Conservation (phyloP, 768 basidiomycete species). For the Calocera cornea region DNA sequence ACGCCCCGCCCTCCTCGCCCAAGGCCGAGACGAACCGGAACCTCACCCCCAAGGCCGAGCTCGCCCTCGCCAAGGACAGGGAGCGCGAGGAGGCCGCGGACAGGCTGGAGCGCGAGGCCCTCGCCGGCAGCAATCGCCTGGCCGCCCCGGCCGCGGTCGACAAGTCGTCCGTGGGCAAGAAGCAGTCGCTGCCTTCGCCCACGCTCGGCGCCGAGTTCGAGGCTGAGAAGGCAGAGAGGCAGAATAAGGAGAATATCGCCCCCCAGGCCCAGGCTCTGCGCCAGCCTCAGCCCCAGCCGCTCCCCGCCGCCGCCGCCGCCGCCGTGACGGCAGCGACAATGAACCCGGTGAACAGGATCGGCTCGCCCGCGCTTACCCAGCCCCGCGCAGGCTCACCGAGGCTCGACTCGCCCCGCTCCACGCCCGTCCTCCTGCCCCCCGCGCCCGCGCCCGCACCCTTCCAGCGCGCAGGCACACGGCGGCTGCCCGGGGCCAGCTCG, state of each 20-base stretch:
- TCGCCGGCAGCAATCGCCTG: background rate
- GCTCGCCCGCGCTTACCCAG: background rate
- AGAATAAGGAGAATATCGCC: constrained; percentile 1
- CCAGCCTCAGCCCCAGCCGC: too few species aligned
- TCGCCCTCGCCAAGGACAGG: background rate
- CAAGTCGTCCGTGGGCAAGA: background rate
- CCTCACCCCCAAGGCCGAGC: background rate
- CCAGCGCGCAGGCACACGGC: background rate
- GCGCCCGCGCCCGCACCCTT: background rate
- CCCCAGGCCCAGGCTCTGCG: too few species aligned
- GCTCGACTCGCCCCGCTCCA: background rate
- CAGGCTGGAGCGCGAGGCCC: background rate
- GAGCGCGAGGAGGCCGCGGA: background rate
- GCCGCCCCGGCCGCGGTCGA: background rate
- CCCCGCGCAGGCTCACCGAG: background rate
- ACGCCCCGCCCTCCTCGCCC: background rate
- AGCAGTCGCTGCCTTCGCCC: background rate
- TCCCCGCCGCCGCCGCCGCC: background rate
- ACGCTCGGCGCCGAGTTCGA: background rate
- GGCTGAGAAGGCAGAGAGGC: background rate
- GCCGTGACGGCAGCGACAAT: background rate
- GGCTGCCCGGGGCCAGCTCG: background rate
- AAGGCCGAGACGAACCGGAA: background rate
- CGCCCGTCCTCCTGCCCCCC: background rate
- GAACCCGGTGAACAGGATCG: background rate